Conservation (phyloP, 164 flowering plant species). For the Kalanchoe fedtschenkoi region DNA sequence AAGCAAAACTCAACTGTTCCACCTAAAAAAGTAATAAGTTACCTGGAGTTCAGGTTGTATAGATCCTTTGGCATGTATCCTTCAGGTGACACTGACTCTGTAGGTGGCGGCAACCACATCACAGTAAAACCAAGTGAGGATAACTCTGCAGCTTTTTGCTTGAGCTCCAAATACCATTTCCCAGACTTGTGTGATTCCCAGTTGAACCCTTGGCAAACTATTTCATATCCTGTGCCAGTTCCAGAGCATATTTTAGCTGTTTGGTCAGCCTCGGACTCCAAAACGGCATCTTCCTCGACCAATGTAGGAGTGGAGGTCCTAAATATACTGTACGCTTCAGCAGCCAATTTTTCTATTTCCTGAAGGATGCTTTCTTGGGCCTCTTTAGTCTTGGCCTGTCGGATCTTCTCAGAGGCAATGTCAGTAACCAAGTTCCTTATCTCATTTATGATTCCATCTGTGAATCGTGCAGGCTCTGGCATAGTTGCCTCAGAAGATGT, state of each 20-base stretch:
- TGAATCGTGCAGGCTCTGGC: constrained; percentile 19
- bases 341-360: constrained; percentile 95
- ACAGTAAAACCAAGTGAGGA: constrained; percentile 80
- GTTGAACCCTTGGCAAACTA: constrained; percentile 93
- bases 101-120: constrained; percentile 94
- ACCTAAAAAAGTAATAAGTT: constrained; percentile 5
- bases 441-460: constrained; percentile 66
- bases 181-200: constrained; percentile 98
- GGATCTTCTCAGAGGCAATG: constrained; percentile 51
- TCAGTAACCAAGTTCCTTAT: constrained; percentile 69
- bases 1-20: not conserved
- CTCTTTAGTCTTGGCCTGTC: constrained; percentile 47
- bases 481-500: constrained; percentile 11
- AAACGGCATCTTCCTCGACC: constrained; percentile 28
- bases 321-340: constrained; percentile 95
- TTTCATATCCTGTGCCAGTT: constrained; percentile 88
- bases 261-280: constrained; percentile 31
- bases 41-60: constrained; percentile 94
- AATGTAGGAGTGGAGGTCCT: constrained; percentile 53
- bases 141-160: constrained; percentile 54
- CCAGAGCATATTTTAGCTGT: constrained; percentile 48
- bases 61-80: constrained; percentile 97
- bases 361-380: constrained; percentile 69
- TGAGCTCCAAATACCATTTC: constrained; percentile 79
- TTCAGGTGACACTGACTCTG: constrained; percentile 95